phyloP scores from a whole-genome alignment of 2,329 filamentous ascomycete genomes.

The Hypocreales sp. region DNA sequence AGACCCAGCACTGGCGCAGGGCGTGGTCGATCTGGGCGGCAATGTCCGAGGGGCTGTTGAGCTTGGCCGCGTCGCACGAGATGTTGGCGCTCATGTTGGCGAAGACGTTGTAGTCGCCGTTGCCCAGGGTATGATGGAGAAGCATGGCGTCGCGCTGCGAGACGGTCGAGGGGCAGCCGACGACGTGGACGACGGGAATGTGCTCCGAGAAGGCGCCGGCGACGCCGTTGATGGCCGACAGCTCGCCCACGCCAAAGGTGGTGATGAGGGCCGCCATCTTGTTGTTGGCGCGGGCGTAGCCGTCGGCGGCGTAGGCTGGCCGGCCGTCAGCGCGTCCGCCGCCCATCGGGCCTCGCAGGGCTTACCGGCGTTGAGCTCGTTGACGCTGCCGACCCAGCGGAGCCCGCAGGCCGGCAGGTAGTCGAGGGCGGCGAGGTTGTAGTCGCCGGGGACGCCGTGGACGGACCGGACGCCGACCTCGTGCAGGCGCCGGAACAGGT shows the following conservation, averaged over 20 bases:
- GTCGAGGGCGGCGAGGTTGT: constrained; percentile 55
- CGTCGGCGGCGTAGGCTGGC: constrained; percentile 62
- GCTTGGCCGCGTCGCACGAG: constrained; percentile 54
- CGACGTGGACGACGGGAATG: constrained; percentile 56
- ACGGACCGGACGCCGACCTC: constrained; percentile 50
- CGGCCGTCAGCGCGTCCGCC: constrained; percentile 6
- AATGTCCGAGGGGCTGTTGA: constrained; percentile 55
- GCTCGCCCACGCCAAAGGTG: constrained; percentile 60
- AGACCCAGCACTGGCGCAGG: constrained; percentile 57
- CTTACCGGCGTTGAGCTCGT: constrained; percentile 57
- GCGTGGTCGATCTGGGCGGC: constrained; percentile 65
- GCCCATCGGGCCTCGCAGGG: too few relatives aligned
- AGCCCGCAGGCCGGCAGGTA: constrained; percentile 43
- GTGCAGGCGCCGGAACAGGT: constrained; percentile 48
- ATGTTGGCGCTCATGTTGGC: constrained; percentile 60
- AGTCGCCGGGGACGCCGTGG: constrained; percentile 58
- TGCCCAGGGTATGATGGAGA: constrained; percentile 55
- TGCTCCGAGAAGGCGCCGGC: constrained; percentile 62
- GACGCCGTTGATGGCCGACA: constrained; percentile 59
- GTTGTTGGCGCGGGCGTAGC: constrained; percentile 59
- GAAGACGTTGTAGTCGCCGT: constrained; percentile 74
- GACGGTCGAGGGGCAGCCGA: constrained; percentile 33
- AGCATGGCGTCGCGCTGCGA: constrained; percentile 32
- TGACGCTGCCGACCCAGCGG: constrained; percentile 53
- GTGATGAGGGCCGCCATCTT: constrained; percentile 57